These are phyloP conservation scores for Mucor velutinosus DNA, from an alignment of 371 early-diverging fungal genomes.

Conservation along the genomic window DNA sequence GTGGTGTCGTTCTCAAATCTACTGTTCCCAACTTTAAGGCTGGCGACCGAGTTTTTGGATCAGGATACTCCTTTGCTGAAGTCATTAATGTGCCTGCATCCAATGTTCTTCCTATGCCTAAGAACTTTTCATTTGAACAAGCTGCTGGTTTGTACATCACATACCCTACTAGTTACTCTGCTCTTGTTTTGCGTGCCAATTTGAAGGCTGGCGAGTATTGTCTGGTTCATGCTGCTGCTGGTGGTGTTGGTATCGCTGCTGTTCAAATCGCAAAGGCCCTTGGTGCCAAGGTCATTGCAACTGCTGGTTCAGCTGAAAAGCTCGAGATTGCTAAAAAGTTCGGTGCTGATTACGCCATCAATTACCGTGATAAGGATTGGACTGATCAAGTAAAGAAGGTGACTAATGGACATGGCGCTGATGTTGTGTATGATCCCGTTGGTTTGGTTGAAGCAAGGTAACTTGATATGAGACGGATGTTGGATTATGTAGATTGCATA, in stretches of 20 bases:
- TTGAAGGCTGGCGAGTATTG: conserved; percentile 68
- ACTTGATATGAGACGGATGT: background rate
- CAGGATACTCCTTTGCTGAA: conserved; percentile 72
- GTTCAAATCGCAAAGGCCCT: conserved; percentile 72
- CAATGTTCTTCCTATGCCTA: conserved; percentile 67
- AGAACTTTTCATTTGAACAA: conserved; percentile 71
- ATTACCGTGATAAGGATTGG: conserved; percentile 84
- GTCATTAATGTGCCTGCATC: conserved; percentile 53
- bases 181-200: conserved; percentile 71
- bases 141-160: conserved; percentile 82
- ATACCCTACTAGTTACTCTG: conserved; percentile 83
- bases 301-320: conserved; percentile 78
- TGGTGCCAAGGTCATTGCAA: conserved; percentile 88
- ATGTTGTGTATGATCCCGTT: conserved; percentile 82
- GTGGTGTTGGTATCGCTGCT: conserved; percentile 73
- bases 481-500: background rate
- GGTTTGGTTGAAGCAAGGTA: conserved; percentile 72
- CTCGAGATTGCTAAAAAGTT: conserved; percentile 64
- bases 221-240: conserved; percentile 84
- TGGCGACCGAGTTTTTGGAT: conserved; percentile 84
- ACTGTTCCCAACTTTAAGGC: conserved; percentile 54
- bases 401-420: conserved; percentile 71
- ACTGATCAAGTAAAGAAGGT: conserved; percentile 69
- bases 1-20: conserved; percentile 47
- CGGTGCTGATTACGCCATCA: conserved; percentile 81